Percentiles rank a stretch among this genome's conserved stretches.
Conservation (phyloP, 2,329 filamentous ascomycete genomes). For the Fusarium tjaetaba region DNA sequence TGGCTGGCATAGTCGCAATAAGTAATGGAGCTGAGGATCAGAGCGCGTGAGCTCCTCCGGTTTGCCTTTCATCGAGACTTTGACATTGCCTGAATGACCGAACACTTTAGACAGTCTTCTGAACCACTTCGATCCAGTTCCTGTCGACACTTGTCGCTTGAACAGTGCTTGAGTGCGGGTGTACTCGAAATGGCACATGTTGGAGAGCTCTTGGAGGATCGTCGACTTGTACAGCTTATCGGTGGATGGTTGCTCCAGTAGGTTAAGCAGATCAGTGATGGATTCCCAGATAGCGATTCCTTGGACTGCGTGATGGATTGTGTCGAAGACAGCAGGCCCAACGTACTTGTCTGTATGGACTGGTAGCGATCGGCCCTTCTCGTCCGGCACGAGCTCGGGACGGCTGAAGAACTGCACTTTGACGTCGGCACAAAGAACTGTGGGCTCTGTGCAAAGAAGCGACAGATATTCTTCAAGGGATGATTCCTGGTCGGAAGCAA, state of each 20-base stretch:
- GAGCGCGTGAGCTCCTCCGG: conserved; percentile 51
- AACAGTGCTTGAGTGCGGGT: conserved; percentile 50
- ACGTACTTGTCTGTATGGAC: conserved; percentile 54
- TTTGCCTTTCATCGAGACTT: conserved; percentile 53
- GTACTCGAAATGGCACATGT: conserved; percentile 57
- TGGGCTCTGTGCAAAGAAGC: conserved; percentile 48
- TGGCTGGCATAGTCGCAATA: conserved; percentile 56
- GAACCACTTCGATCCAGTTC: conserved; percentile 53
- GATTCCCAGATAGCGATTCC: conserved; percentile 54
- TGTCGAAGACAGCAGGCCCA: conserved; percentile 54
- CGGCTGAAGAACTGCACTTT: conserved; percentile 52
- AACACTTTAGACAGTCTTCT: conserved; percentile 50
- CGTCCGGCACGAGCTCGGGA: conserved; percentile 56
- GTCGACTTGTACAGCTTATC: conserved; percentile 47
- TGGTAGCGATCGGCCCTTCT: conserved; percentile 53
- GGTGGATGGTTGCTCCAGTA: conserved; percentile 37
- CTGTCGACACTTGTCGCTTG: conserved; percentile 53
- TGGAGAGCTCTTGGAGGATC: conserved; percentile 58
- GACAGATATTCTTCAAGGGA: conserved; percentile 48
- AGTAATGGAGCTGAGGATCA: conserved; percentile 54
- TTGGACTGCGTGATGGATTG: conserved; percentile 50
- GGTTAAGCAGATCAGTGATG: conserved; percentile 49
- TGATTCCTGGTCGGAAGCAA: conserved; percentile 48
- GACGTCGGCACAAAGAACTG: conserved; percentile 47
- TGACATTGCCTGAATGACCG: conserved; percentile 50